Percentiles rank a stretch among this genome's conserved stretches.
These are phyloP conservation scores for Hevea brasiliensis DNA, from an alignment of 345 rosid species.

Conservation along the genomic window DNA sequence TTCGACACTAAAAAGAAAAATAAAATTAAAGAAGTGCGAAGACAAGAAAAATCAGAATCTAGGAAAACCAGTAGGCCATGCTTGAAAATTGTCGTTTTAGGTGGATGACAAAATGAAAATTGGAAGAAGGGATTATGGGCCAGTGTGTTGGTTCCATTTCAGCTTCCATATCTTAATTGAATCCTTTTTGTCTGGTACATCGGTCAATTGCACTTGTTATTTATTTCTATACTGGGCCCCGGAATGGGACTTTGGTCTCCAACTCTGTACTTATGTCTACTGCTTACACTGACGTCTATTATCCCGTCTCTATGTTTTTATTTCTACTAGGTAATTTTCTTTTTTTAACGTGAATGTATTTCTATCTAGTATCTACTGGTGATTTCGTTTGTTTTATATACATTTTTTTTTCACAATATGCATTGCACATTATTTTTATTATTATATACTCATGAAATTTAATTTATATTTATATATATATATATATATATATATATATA, in stretches of 20 bases:
- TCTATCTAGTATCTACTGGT: too few species aligned
- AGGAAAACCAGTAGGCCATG: conserved; percentile 1
- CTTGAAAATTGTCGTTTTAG: neutral
- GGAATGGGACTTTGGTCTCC: neutral
- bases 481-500: too few species aligned
- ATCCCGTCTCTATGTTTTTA: neutral
- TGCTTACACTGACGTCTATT: neutral
- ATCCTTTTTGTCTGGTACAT: conserved; percentile 13
- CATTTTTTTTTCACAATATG: too few species aligned
- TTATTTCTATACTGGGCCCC: neutral
- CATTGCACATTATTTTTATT: too few species aligned
- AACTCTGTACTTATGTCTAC: neutral
- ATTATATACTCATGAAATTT: too few species aligned
- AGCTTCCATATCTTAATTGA: conserved; percentile 14
- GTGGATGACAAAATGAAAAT: neutral
- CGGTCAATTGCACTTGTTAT: conserved; percentile 1
- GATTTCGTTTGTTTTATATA: too few species aligned
- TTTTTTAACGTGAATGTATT: too few species aligned
- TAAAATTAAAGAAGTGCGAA: neutral
- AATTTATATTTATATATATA: too few species aligned
- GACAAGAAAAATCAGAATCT: conserved; percentile 11
- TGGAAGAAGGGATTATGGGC: conserved; percentile 22
- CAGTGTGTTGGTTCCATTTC: conserved; percentile 9
- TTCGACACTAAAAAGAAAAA: neutral
- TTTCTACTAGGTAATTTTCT: too few species aligned